Percentiles rank a stretch among this genome's conserved stretches.
phyloP scores from a whole-genome alignment of 768 basidiomycete species.

The Tephrocybe sp. region DNA sequence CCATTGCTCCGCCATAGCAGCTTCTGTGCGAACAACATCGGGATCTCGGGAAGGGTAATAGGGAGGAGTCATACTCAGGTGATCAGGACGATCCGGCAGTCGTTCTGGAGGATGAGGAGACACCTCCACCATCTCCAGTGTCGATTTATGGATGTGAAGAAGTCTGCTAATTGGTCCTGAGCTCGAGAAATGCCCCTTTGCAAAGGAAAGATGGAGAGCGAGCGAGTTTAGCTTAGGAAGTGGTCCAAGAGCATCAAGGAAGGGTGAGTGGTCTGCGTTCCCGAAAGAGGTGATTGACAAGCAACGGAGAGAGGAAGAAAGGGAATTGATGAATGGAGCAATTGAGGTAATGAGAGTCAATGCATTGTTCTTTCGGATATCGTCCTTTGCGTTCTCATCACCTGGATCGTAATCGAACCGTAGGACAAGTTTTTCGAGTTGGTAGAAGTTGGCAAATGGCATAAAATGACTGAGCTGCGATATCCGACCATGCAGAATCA shows the following conservation, averaged over 20 bases:
- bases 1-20: neutral
- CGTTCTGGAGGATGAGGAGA: slow-evolving; percentile 1
- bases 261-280: slow-evolving; percentile 26
- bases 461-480: slow-evolving; percentile 28
- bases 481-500: slow-evolving; percentile 30
- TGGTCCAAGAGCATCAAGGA: slow-evolving; percentile 25
- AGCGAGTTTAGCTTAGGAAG: slow-evolving; percentile 21
- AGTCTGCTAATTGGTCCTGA: neutral
- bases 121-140: neutral
- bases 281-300: slow-evolving; percentile 29
- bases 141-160: neutral
- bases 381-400: neutral
- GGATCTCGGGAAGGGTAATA: neutral
- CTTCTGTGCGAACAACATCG: neutral
- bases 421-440: slow-evolving; percentile 31
- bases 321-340: no score
- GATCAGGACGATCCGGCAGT: neutral
- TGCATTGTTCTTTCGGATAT: neutral
- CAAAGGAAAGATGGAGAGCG: neutral
- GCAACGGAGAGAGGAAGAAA: slow-evolving; percentile 19
- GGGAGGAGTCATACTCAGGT: neutral
- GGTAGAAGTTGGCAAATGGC: slow-evolving; percentile 23
- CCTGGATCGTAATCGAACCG: slow-evolving; percentile 26
- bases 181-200: neutral
- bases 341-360: neutral